Base-by-base conservation (phyloP, 257 asterid genomes). In the Buddleja alternifolia region DNA sequence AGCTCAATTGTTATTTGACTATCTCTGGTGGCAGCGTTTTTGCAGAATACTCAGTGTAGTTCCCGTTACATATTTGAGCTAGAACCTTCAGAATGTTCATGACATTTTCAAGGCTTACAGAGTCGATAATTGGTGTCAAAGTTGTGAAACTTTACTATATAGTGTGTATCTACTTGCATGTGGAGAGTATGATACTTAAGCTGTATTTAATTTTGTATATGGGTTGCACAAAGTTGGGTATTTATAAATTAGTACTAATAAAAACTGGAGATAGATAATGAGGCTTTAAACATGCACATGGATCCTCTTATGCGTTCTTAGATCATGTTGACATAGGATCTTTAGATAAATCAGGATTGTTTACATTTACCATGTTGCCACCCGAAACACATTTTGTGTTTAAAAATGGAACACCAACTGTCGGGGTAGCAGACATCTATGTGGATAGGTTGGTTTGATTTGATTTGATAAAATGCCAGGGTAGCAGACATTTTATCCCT, bases 21-120 rank as follows among this genome's bases (percentile, higher is more conserved):
- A 8, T n/a, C 15, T 16, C 34, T 63, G 34, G 65, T 37, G 60
- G 50, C 10, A 48, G 12, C 59, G 46, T 17, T 63, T 0, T n/a
- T 0, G 19, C n/a, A 41, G 29, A 47, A 29, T 8, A 15, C 32
- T 46, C 47, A 1, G 4, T 65, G 45, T 34, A 48, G 70, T 29
- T 65, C 60, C 47, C 5, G 16, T 17, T 1, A 34, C 47, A 25
- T 20, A 41, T 42, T 42, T 48, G 17, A 57, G 12, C 48, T 52
- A 9, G 47, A 32, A 32, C 10, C 46, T 60, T 55, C 12, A 39
- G 66, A 41, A 61, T 61, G 37, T 61, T 63, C 19, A 20, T 65
- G 48, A 16, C 1, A 8, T 48, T 34, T 37, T 44, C 37, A 32
- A 46, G 41, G 60, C 12, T 32, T 11, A 42, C 39, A 42, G 15